Percentiles rank a stretch among this genome's conserved stretches.
phyloP scores from a whole-genome alignment of 73 alveolate genomes.

The Paramecium tetraurelia region DNA sequence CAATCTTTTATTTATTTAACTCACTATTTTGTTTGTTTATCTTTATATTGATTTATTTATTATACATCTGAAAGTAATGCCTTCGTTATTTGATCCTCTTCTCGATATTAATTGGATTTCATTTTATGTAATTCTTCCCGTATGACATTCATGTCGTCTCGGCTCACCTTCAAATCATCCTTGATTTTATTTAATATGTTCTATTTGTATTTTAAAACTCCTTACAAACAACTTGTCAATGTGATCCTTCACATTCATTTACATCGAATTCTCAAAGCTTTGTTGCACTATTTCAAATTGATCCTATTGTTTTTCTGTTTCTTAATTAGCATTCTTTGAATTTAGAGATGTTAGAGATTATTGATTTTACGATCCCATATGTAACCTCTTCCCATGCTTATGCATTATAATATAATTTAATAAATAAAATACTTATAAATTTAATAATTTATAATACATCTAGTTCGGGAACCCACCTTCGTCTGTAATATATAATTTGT shows the following conservation, averaged over 20 bases:
- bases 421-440: neutral
- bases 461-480: neutral
- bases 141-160: neutral
- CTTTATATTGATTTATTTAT: neutral
- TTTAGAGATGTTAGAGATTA: neutral
- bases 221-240: slow-evolving; percentile 27
- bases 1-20: neutral
- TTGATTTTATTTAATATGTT: neutral
- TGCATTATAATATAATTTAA: neutral
- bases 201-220: neutral
- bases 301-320: neutral
- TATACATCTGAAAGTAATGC: neutral
- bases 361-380: neutral
- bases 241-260: slow-evolving; percentile 42
- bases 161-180: slow-evolving; percentile 27
- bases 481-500: neutral
- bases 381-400: slow-evolving; percentile 32
- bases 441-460: neutral
- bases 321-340: neutral
- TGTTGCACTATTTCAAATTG: neutral
- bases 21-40: neutral
- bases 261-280: neutral
- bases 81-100: slow-evolving; percentile 3
- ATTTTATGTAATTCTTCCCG: slow-evolving; percentile 9
- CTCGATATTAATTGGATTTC: neutral